These are phyloP conservation scores for Pleurotus pulmonarius DNA, from an alignment of 768 basidiomycete species.

Conservation along the genomic window DNA sequence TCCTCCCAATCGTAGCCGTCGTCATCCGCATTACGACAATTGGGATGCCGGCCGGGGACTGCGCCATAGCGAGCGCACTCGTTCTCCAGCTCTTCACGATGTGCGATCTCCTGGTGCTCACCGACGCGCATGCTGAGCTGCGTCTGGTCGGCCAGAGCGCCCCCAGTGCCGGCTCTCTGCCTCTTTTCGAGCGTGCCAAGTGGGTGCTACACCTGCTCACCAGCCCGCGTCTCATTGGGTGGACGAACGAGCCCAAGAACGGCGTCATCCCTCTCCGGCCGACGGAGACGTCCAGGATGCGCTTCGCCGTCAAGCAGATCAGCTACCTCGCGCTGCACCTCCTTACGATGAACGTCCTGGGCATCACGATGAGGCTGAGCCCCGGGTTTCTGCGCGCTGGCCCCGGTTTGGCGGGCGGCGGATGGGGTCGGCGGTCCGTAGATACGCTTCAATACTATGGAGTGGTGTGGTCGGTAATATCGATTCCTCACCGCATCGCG, in stretches of 20 bases:
- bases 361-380: background rate
- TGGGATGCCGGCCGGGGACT: background rate
- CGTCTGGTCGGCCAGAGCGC: slow-evolving; percentile 13
- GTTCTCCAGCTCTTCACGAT: slow-evolving; percentile 19
- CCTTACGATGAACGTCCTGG: background rate
- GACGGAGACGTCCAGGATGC: background rate
- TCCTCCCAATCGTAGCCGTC: background rate
- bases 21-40: background rate
- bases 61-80: background rate
- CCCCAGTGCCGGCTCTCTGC: slow-evolving; percentile 6
- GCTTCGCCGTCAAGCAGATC: background rate
- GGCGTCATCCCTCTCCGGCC: slow-evolving; percentile 16
- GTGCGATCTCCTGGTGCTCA: slow-evolving; percentile 24
- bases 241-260: slow-evolving; percentile 23
- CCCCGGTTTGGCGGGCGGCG: background rate
- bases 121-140: slow-evolving; percentile 19
- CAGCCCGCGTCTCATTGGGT: slow-evolving; percentile 31
- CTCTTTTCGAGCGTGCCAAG: slow-evolving; percentile 16
- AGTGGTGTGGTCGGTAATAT: background rate
- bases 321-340: background rate
- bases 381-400: background rate
- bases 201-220: slow-evolving; percentile 27
- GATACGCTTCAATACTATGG: background rate
- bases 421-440: background rate
- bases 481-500: background rate